A percentile compares a stretch with the other conserved stretches of the same genome.
Conservation (phyloP, 1,284 basidiomycete species). For the Somion occarium region DNA sequence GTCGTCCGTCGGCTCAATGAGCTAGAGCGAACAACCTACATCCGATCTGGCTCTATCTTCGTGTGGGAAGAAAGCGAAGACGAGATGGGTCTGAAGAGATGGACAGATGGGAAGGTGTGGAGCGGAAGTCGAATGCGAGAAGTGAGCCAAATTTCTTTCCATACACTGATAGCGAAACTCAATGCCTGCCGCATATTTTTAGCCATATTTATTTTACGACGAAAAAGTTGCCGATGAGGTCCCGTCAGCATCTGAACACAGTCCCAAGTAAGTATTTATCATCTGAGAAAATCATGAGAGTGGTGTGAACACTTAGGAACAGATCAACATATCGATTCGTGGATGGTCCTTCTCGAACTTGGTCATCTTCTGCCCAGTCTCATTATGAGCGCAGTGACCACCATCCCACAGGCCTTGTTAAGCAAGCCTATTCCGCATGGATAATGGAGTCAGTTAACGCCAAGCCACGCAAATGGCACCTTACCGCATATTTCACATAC, state of each 20-base stretch:
- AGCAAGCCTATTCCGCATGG: constrained; percentile 63
- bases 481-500: constrained; percentile 62
- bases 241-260: constrained; percentile 26
- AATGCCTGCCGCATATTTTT: constrained; percentile 10
- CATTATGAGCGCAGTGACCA: constrained; percentile 53
- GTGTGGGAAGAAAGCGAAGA: constrained; percentile 66
- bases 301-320: not conserved
- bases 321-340: constrained; percentile 50
- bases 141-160: constrained; percentile 27
- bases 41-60: constrained; percentile 57
- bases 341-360: constrained; percentile 46
- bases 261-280: constrained; percentile 32
- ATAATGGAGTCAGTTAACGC: constrained; percentile 41
- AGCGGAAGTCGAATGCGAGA: constrained; percentile 62
- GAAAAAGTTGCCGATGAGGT: constrained; percentile 47
- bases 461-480: constrained; percentile 56
- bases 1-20: constrained; percentile 54
- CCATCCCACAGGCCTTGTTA: constrained; percentile 50
- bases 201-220: constrained; percentile 65
- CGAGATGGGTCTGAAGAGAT: constrained; percentile 53
- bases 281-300: not conserved
- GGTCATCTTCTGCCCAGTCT: constrained; percentile 49
- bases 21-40: constrained; percentile 47
- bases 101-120: constrained; percentile 66
- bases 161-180: not conserved